Evolutionary conservation across 352 stramenopile species (phyloP), one percentile per base, ranked within the genome.

Genomic region (Pythium utonaiense): DNA sequence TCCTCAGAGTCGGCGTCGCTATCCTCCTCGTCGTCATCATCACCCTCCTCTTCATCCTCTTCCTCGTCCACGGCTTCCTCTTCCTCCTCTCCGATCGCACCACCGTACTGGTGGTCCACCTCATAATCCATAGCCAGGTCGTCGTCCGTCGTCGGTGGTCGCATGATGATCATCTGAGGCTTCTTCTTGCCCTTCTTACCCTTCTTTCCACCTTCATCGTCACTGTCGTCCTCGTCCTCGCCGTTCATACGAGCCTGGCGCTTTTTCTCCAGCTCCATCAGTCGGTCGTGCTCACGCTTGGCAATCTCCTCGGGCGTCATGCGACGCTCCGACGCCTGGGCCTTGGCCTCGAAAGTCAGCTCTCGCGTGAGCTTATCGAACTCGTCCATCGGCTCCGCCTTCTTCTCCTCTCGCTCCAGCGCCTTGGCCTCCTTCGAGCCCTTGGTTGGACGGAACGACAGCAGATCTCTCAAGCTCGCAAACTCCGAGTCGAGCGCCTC

Each of bases 221-320:
- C 75, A 30, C 96, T 89, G 36, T 88, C 80, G 31, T 87, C 80
- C 16, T 83, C 73, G 9, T 83, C 73, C 17, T 96, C 91, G n/a
- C 93, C 93, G 58, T 96, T 91, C 96, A 99, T 99, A 47, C 95
- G 80, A 5, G 89, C 91, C 21, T 98, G 62, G n/a, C 96, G 86
- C 65, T 95, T 89, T 45, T 90, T 92, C 73, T 99, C 96, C 17
- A 98, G 65, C 62, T 97, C 80, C 8, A 94, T 79, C 22, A 99
- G 72, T 41, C 83, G 75, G 42, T 98, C 91, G 19, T 89, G 78
- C 70, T 98, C 92, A 64, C 95, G 92, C 64, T 95, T 88, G 53
- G 94, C 96, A 27, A 91, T 83, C 64, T 99, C 96, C 70, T 98
- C 96, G 0, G 89, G 82, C 28, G 93, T 98, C 82, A 98, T 95